Base-by-base conservation (phyloP, 345 rosid species). In the Citropsis articulata region DNA sequence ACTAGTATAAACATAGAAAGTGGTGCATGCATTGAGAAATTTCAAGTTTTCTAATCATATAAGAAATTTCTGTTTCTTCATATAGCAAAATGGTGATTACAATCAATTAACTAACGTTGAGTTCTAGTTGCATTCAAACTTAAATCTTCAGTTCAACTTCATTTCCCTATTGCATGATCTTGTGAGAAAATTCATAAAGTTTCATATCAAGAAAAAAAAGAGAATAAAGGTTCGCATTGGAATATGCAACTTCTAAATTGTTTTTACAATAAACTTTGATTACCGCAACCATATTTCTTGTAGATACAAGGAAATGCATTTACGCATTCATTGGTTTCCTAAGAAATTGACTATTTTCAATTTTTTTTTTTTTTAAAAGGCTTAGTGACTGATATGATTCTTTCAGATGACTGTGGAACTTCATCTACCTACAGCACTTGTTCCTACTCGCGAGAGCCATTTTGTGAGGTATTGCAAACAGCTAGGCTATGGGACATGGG, bases 341-440 rank as follows among this genome's bases (percentile, higher is more conserved):
- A 71, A 24, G 1, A 50, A 50, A 19, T 45, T 45, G 50, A 45
- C 4, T 45, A 12, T 42, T 42, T 42, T 42, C 50, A 42, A 40
- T 2, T 10, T 42, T 1, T 38, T 38, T 7, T 8, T 12, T 42
- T 1, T 1, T 7, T 0, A 38, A 38, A 40, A 3, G 16, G 50
- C 50, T 33, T 0, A 9, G 18, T n/a, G 30, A 66, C 19, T 2
- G 6, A 70, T 66, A 25, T 57, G 18, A 70, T 28, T 22, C 45
- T 64, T 24, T 62, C 79, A 87, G 92, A 78, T 86, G 86, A 72
- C 72, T 25, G 85, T 85, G 12, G 92, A 88, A 66, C 87, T 89
- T 77, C 87, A 89, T 69, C 62, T 86, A 22, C 83, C 83, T 1
- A 79, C 91, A 10, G 83, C 90, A 14, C 79, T 89, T 18, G 86